A percentile compares a stretch with the other conserved stretches of the same genome.
Conservation (phyloP, 805 yeast genomes). For the Candida taoyuanica region DNA sequence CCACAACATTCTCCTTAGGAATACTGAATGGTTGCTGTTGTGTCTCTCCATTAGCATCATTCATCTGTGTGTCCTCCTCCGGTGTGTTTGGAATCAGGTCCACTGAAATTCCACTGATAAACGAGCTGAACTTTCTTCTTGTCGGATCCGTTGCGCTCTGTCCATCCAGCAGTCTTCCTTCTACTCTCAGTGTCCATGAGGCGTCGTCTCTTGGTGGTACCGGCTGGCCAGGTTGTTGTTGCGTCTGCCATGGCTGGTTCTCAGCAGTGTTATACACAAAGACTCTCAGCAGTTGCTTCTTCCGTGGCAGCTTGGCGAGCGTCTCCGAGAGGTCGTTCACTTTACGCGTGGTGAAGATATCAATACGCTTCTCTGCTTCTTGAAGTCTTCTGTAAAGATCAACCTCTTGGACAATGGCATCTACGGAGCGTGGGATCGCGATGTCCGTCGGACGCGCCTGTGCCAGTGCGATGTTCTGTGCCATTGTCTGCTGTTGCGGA, state of each 20-base stretch:
- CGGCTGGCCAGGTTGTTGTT: conserved; percentile 17
- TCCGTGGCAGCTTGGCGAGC: conserved; percentile 37
- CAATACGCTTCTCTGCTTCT: conserved; percentile 80
- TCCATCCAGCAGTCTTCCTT: conserved; percentile 69
- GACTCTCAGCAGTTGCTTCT: conserved; percentile 65
- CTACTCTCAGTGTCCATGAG: conserved; percentile 82
- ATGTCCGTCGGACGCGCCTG: conserved; percentile 47
- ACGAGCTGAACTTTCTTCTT: conserved; percentile 68
- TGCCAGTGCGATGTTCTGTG: conserved; percentile 17
- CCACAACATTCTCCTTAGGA: conserved; percentile 46
- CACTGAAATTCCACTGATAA: conserved; percentile 77
- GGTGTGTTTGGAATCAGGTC: conserved; percentile 46
- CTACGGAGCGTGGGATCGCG: conserved; percentile 43
- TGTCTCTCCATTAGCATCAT: too few relatives aligned
- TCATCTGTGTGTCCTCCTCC: conserved; percentile 15
- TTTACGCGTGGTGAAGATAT: conserved; percentile 77
- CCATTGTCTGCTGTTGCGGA: conserved; percentile 8
- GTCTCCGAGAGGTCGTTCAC: conserved; percentile 79
- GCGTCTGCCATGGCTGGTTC: conserved; percentile 92
- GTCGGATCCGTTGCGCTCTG: conserved; percentile 39
- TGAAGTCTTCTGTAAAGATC: conserved; percentile 62
- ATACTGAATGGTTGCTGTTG: conserved; percentile 7
- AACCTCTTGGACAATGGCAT: conserved; percentile 59
- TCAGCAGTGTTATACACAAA: conserved; percentile 77
- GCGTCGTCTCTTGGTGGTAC: conserved; percentile 34